phyloP scores from a whole-genome alignment of 441 rosid species.

The Eugenia klotzschiana region DNA sequence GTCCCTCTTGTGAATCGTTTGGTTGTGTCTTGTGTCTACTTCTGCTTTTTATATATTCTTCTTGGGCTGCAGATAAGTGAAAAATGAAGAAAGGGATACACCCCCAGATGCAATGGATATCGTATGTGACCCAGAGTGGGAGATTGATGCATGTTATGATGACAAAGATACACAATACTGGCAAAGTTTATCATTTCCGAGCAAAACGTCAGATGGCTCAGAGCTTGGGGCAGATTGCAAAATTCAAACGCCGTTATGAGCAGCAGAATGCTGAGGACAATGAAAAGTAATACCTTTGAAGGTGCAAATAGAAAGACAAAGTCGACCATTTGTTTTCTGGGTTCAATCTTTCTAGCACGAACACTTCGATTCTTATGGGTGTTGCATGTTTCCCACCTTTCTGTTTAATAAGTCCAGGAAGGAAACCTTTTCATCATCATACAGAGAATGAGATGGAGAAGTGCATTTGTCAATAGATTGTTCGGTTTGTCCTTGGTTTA shows the following conservation, averaged over 20 bases:
- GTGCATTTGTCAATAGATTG: neutral
- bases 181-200: conserved; percentile 78
- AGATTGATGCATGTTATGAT: conserved; percentile 78
- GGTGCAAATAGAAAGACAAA: neutral
- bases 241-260: conserved; percentile 66
- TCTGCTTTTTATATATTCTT: neutral
- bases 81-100: conserved; percentile 82
- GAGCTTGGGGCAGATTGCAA: conserved; percentile 71
- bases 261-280: conserved; percentile 27
- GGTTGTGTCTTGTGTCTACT: neutral
- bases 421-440: neutral
- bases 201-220: conserved; percentile 84
- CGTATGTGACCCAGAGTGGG: conserved; percentile 78
- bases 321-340: neutral
- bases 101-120: conserved; percentile 91
- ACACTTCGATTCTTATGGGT: neutral
- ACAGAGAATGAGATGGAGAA: neutral
- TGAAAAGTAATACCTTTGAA: conserved; percentile 13
- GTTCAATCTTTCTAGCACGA: neutral
- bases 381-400: neutral
- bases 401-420: neutral
- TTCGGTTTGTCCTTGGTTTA: neutral
- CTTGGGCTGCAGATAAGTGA: conserved; percentile 10
- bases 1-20: neutral
- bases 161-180: conserved; percentile 74